Evolutionary conservation across 2,329 filamentous ascomycete genomes (phyloP).

Genomic region (Neonectria neomacrospora): DNA sequence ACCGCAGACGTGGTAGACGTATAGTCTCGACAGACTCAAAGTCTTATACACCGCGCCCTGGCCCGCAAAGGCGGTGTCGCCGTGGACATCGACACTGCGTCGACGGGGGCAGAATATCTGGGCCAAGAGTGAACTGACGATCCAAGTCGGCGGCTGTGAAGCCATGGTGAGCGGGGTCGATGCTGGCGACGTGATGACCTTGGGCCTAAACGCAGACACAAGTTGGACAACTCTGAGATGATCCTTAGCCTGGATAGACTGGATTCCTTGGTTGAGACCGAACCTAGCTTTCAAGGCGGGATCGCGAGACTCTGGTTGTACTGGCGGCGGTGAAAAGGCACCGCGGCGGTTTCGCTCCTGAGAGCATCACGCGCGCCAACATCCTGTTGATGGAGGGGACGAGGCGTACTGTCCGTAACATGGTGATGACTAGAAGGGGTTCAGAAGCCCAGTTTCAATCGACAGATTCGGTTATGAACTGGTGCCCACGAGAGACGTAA

Average conservation of each 20-base stretch:
- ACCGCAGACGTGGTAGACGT: constrained; percentile 94
- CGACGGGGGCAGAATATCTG: constrained; percentile 93
- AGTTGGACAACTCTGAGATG: constrained; percentile 97
- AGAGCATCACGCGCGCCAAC: neutral
- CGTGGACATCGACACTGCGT: constrained; percentile 91
- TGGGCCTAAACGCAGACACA: constrained; percentile 94
- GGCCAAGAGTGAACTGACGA: constrained; percentile 87
- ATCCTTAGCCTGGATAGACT: constrained; percentile 85
- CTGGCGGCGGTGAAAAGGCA: neutral
- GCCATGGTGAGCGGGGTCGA: constrained; percentile 92
- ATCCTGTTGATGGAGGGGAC: neutral
- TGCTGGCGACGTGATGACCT: constrained; percentile 96
- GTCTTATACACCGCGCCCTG: constrained; percentile 99
- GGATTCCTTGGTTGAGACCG: constrained; percentile 58
- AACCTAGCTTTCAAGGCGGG: constrained; percentile 73
- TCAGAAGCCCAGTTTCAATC: neutral
- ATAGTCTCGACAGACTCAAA: constrained; percentile 93
- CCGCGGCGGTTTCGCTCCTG: neutral
- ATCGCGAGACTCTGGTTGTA: constrained; percentile 66
- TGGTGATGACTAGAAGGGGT: neutral
- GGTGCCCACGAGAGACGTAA: neutral
- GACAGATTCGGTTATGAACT: neutral
- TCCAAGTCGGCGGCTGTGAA: constrained; percentile 94
- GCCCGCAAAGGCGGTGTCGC: constrained; percentile 94
- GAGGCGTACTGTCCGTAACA: constrained; percentile 16